phyloP scores from a whole-genome alignment of 176 grass and related monocot genomes.

The Triticum dicoccoides region DNA sequence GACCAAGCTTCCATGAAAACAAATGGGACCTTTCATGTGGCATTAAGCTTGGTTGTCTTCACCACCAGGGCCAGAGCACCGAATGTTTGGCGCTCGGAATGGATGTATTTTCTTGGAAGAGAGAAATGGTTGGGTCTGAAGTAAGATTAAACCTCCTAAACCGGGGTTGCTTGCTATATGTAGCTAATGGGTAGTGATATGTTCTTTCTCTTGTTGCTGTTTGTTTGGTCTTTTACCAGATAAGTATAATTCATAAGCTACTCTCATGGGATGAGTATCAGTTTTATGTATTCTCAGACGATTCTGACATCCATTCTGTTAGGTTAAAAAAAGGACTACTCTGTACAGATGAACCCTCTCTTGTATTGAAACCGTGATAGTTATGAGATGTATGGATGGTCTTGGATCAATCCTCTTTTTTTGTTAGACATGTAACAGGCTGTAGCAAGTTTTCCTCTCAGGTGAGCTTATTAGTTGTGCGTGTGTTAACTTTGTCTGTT shows the following conservation, averaged over 20 bases:
- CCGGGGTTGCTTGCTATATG: background rate
- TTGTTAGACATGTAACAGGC: constrained; percentile 15
- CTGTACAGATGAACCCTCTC: constrained; percentile 39
- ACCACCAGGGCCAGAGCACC: background rate
- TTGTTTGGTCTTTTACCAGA: constrained; percentile 38
- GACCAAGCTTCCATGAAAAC: background rate
- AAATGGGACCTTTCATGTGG: background rate
- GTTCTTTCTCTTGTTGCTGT: constrained; percentile 29
- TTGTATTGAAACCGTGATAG: constrained; percentile 14
- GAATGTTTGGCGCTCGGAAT: background rate
- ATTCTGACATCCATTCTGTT: constrained; percentile 39
- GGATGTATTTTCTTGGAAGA: constrained; percentile 21
- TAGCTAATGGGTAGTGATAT: constrained; percentile 40
- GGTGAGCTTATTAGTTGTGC: background rate
- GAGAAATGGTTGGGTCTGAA: background rate
- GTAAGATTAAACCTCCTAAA: constrained; percentile 22
- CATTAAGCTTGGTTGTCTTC: constrained; percentile 23
- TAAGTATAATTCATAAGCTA: constrained; percentile 45
- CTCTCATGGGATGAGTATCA: constrained; percentile 33
- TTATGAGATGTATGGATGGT: background rate
- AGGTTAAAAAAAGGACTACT: constrained; percentile 17
- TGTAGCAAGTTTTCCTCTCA: background rate
- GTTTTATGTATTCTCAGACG: constrained; percentile 40
- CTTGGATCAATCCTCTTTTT: constrained; percentile 1
- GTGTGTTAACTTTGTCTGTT: background rate